Evolutionary conservation across 495 filamentous ascomycete species (phyloP).

Genomic region (Neurospora sp.): DNA sequence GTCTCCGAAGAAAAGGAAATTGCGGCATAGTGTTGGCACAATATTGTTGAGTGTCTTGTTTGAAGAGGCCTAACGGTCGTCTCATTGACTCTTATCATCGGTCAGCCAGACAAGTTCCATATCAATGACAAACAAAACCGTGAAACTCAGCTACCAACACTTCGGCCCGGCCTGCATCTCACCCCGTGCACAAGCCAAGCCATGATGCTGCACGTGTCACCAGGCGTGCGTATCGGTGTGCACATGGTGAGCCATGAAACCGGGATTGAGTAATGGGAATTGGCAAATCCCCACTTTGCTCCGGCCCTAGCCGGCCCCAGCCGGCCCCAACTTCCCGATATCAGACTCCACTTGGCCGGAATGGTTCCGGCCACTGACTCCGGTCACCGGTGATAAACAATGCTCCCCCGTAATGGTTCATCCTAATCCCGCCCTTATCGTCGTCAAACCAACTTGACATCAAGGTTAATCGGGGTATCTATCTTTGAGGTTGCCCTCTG

Average conservation of each 20-base stretch:
- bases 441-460: neutral
- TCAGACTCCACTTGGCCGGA: slow-evolving; percentile 19
- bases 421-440: neutral
- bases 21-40: neutral
- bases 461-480: neutral
- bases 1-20: no score
- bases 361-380: slow-evolving; percentile 20
- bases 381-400: neutral
- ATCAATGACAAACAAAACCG: neutral
- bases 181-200: neutral
- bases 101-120: neutral
- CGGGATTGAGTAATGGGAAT: slow-evolving; percentile 16
- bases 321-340: slow-evolving; percentile 9
- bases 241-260: neutral
- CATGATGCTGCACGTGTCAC: neutral
- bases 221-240: neutral
- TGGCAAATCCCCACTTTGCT: slow-evolving; percentile 13
- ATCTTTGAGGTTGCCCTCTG: neutral
- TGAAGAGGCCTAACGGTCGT: neutral
- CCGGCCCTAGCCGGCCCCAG: slow-evolving; percentile 28
- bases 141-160: neutral
- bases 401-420: neutral
- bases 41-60: neutral
- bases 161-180: neutral
- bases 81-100: neutral